Base-by-base conservation (phyloP, 1,284 basidiomycete genomes). In the Apiotrichum gracile region DNA sequence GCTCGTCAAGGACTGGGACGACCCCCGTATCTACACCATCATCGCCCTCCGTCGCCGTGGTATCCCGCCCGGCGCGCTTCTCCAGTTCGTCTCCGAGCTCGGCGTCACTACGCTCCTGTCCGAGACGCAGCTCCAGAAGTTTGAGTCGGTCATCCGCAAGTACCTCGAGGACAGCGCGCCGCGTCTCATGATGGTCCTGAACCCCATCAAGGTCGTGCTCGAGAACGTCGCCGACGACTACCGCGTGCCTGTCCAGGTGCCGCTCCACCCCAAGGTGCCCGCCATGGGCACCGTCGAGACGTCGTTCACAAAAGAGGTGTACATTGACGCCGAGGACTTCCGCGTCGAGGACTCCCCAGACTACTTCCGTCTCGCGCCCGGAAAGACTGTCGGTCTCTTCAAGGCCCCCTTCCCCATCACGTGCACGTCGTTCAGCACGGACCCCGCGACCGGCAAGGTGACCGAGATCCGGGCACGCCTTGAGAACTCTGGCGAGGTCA, bases 321-420 rank as follows among this genome's bases (percentile, higher is more conserved):
- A 90, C 77, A 97, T 99, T 67, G 94, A 98, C 61, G 78, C 80
- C 26, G 90, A 94, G 57, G 96, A 99, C 76, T 99, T 99, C 82
- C 82, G 94, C 49, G 77, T 86, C 26, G 83, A 88, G 64, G 93
- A 96, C 68, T 90, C 90, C 19, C 85, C 87, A 61, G 94, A 98
- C 72, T 99, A 97, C 78, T 98, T 96, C 84, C 86, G 96, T 22
- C 83, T 99, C 39, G 92, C 93, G 3, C 96, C 96, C 4, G 92
- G 92, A 41, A 97, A 97, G 79, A 91, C 90, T 0, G 94, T 98
- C 40, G 96, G 96, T 25, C 79, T 99, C 29, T 93, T 97, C 80
- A 88, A 94, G 74, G 92, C 87, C n/a, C 92, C 93, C 5, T 79
- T 85, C 75, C 91, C 93, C 8, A 88, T 99, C 72, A 93, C 90